Evolutionary conservation across 768 basidiomycete species (phyloP), one percentile per base, ranked within the genome.

Genomic region (Glaciozyma martinii): DNA sequence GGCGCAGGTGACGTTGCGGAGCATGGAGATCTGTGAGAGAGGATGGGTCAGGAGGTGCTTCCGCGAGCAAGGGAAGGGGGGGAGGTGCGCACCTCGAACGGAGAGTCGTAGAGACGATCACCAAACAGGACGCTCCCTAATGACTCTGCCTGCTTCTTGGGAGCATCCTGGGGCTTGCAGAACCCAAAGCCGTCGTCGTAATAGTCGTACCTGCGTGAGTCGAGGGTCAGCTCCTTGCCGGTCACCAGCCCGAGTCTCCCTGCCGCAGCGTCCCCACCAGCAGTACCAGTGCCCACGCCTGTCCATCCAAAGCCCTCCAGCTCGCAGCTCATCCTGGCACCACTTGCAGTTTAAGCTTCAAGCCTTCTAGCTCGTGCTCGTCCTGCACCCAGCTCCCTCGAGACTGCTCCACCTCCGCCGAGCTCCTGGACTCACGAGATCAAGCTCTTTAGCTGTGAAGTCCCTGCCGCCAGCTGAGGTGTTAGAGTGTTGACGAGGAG

Each of bases 71-170:
- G 33, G 5, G 40, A 50, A 23, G 25, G 23, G 27, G n/a, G 52
- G 7, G n/a, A 13, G 33, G 55, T 18, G 5, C 56, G 15, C 42
- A 57, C 56, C 40, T 92, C 83, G 74, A 90, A 97, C 3, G 86
- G 88, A 5, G 90, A 90, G 73, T 86, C 85, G 76, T 91, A 89
- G 71, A 98, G 90, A 68, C 94, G 82, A 79, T 97, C 94, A 21
- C 94, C 94, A 71, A 95, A 95, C n/a, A 98, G 79, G 72, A 97
- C 92, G 23, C 89, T 89, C 9, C 94, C 94, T 32, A 97, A 74
- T 86, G 85, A 71, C 16, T 63, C 64, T 13, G 53, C 19, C 66
- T 77, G 74, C 64, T 74, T 74, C 61, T 74, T 68, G 0, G 77
- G 75, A 16, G 59, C 44, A 8, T 25, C 19, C 52, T 50, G 60